Conservation (phyloP, 2,329 filamentous ascomycete species). For the Neonectria hederae region DNA sequence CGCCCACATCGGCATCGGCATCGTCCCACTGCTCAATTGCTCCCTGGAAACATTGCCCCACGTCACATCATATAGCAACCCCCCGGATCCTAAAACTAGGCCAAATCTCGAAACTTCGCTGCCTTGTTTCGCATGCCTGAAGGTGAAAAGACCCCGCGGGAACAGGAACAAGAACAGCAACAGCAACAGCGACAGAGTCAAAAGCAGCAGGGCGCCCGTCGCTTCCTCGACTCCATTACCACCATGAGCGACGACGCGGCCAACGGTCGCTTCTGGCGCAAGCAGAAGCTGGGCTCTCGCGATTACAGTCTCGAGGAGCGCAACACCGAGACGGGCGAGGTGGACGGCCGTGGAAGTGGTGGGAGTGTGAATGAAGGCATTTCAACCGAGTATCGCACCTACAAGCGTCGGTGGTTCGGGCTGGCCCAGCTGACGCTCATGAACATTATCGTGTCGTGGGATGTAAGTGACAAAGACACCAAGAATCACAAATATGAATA, state of each 20-base stretch:
- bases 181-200: constrained; percentile 5
- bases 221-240: constrained; percentile 15
- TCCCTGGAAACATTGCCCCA: not conserved
- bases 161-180: constrained; percentile 5
- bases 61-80: not conserved
- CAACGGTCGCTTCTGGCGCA: constrained; percentile 44
- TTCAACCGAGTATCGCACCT: constrained; percentile 58
- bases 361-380: constrained; percentile 42
- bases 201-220: constrained; percentile 11
- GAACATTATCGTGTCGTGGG: constrained; percentile 95
- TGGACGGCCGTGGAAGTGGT: constrained; percentile 34
- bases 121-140: constrained; percentile 8
- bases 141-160: not conserved
- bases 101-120: not conserved
- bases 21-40: not conserved
- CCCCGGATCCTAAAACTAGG: not conserved
- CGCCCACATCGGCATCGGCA: not conserved
- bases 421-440: constrained; percentile 83
- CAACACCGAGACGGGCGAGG: constrained; percentile 25
- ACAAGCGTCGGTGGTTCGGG: constrained; percentile 91
- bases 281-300: constrained; percentile 42
- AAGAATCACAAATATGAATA: not conserved
- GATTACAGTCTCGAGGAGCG: constrained; percentile 44
- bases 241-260: constrained; percentile 36
- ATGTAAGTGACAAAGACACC: constrained; percentile 69